Evolutionary conservation across 2,329 filamentous ascomycete species (phyloP).

Genomic region (Aspergillus sp.): DNA sequence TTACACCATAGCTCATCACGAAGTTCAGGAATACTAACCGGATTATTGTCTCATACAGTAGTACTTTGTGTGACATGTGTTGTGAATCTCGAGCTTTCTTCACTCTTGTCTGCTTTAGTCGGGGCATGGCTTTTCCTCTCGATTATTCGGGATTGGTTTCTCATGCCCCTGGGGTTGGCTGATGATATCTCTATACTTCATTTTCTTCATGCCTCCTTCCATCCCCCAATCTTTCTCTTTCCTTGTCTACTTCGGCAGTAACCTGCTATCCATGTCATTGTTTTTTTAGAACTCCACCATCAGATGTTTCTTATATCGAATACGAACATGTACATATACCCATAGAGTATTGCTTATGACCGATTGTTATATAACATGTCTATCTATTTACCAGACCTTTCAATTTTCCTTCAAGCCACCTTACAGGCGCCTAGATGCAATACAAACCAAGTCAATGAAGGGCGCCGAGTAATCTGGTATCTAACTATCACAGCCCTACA

Average conservation of each 20-base stretch:
- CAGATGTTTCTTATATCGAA: background rate
- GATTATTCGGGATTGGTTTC: conserved; percentile 44
- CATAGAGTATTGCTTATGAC: conserved; percentile 16
- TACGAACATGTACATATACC: conserved; percentile 20
- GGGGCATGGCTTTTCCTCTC: conserved; percentile 50
- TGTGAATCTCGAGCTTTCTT: conserved; percentile 18
- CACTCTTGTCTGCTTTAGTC: conserved; percentile 36
- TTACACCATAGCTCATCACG: background rate
- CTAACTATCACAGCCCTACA: background rate
- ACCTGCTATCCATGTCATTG: conserved; percentile 11
- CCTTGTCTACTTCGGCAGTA: background rate
- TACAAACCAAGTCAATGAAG: background rate
- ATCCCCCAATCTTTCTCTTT: background rate
- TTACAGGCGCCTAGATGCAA: too few species aligned
- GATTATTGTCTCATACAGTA: background rate
- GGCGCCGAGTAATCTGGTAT: background rate
- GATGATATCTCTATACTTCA: background rate
- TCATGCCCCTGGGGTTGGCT: conserved; percentile 35
- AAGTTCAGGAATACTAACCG: background rate
- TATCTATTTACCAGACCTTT: background rate
- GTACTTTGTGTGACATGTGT: conserved; percentile 11
- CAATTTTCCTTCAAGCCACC: background rate
- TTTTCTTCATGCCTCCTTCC: background rate
- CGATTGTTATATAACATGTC: background rate
- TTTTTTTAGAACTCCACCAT: conserved; percentile 15